Conservation (phyloP, 1,284 basidiomycete genomes). For the Cerioporus squamosus region DNA sequence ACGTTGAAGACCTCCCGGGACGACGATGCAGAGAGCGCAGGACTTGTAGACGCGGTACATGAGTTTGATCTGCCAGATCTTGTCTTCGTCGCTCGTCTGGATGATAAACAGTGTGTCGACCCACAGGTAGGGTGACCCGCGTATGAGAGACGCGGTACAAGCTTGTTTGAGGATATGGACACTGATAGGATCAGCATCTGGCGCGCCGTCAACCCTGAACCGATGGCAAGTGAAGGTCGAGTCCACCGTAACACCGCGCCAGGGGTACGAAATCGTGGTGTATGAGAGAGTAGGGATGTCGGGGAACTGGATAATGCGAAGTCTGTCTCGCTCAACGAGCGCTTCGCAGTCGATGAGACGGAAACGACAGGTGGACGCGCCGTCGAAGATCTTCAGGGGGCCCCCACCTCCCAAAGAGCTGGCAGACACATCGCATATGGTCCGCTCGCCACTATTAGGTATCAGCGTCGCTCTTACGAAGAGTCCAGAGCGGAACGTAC, state of each 20-base stretch:
- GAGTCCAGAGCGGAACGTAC: no score
- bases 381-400: neutral
- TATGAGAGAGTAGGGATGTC: constrained; percentile 4
- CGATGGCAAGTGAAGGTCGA: neutral
- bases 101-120: constrained; percentile 17
- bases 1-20: constrained; percentile 15
- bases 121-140: constrained; percentile 13
- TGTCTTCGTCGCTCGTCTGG: constrained; percentile 8
- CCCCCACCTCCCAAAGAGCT: no score
- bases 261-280: constrained; percentile 15
- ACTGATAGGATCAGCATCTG: constrained; percentile 14
- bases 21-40: constrained; percentile 11
- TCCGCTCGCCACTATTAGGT: no score
- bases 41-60: constrained; percentile 15
- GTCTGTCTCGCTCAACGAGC: neutral
- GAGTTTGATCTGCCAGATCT: constrained; percentile 15
- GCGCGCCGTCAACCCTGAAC: constrained; percentile 11
- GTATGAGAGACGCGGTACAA: constrained; percentile 9
- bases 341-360: constrained; percentile 5
- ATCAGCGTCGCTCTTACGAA: no score
- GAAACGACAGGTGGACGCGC: constrained; percentile 1
- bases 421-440: no score
- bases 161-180: constrained; percentile 9
- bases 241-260: constrained; percentile 6
- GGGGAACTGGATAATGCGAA: constrained; percentile 5